Conservation (phyloP, 2,329 filamentous ascomycete genomes). For the Exophiala spinifera region DNA sequence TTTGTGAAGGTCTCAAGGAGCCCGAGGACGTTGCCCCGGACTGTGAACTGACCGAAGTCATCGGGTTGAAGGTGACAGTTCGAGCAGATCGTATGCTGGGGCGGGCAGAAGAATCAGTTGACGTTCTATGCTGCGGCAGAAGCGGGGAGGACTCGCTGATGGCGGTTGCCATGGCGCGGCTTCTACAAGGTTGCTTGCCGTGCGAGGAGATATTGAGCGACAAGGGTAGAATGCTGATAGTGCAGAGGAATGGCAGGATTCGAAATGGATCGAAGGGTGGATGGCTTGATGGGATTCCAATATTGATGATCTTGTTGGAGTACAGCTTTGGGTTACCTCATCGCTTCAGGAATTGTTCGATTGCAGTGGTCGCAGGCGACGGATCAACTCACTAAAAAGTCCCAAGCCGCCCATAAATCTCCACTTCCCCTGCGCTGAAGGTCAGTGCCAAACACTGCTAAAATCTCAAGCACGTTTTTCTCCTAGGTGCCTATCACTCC, state of each 20-base stretch:
- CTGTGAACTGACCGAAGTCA: constrained; percentile 45
- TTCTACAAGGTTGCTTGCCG: background rate
- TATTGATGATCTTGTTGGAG: background rate
- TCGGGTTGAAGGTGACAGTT: constrained; percentile 49
- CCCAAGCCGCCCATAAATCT: too few relatives aligned
- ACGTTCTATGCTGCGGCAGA: constrained; percentile 37
- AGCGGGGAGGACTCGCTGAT: constrained; percentile 42
- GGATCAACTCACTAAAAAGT: background rate
- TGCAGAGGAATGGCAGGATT: background rate
- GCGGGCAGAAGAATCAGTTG: constrained; percentile 24
- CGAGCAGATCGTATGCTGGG: constrained; percentile 38
- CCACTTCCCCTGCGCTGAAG: background rate
- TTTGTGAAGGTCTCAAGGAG: constrained; percentile 41
- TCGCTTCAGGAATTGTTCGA: background rate
- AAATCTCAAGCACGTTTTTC: background rate
- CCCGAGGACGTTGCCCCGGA: constrained; percentile 41
- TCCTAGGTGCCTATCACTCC: too few relatives aligned
- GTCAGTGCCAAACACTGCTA: too few relatives aligned
- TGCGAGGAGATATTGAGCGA: background rate
- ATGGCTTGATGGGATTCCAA: background rate
- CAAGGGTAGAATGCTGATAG: background rate
- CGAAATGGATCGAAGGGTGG: background rate
- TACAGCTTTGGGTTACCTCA: background rate
- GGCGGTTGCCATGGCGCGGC: constrained; percentile 32
- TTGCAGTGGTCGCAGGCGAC: background rate